phyloP scores from a whole-genome alignment of 805 yeast genomes.

The Wickerhamiella shivajii region DNA sequence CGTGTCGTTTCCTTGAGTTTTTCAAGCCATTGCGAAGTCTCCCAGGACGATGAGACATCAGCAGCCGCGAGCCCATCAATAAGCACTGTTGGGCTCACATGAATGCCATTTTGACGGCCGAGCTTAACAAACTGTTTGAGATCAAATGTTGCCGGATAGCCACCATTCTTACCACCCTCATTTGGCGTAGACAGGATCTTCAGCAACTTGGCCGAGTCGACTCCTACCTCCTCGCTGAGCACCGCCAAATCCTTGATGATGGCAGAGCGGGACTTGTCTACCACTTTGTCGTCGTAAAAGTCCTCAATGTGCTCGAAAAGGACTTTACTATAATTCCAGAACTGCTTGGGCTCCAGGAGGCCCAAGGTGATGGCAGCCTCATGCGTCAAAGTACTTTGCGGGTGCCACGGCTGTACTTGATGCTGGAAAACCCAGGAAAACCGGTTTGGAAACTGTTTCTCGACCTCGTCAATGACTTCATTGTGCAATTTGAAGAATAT shows the following conservation, averaged over 20 bases:
- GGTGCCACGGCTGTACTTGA: constrained; percentile 88
- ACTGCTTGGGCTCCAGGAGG: constrained; percentile 33
- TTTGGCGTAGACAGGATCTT: constrained; percentile 24
- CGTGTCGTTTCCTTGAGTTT: constrained; percentile 14
- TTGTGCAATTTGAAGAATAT: constrained; percentile 41
- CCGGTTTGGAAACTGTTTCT: constrained; percentile 32
- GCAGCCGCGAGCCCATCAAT: constrained; percentile 51
- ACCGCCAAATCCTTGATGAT: constrained; percentile 39
- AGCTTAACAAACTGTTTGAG: constrained; percentile 59
- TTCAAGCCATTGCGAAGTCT: constrained; percentile 31
- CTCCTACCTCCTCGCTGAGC: constrained; percentile 31
- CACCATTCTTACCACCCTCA: constrained; percentile 34
- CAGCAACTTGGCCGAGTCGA: constrained; percentile 27
- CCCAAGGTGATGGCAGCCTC: constrained; percentile 64
- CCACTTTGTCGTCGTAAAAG: constrained; percentile 50
- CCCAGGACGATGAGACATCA: constrained; percentile 47
- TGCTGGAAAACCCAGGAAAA: constrained; percentile 52
- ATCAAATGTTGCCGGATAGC: constrained; percentile 46
- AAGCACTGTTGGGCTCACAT: constrained; percentile 70
- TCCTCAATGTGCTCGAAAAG: constrained; percentile 40
- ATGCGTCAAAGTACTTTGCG: constrained; percentile 49
- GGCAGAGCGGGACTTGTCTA: constrained; percentile 39
- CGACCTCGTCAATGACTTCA: constrained; percentile 39
- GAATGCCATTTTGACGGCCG: constrained; percentile 64
- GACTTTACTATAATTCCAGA: constrained; percentile 42